Evolutionary conservation across 805 yeast genomes (phyloP), one percentile per base, ranked within the genome.

Genomic region (Maudiozyma turicensis): DNA sequence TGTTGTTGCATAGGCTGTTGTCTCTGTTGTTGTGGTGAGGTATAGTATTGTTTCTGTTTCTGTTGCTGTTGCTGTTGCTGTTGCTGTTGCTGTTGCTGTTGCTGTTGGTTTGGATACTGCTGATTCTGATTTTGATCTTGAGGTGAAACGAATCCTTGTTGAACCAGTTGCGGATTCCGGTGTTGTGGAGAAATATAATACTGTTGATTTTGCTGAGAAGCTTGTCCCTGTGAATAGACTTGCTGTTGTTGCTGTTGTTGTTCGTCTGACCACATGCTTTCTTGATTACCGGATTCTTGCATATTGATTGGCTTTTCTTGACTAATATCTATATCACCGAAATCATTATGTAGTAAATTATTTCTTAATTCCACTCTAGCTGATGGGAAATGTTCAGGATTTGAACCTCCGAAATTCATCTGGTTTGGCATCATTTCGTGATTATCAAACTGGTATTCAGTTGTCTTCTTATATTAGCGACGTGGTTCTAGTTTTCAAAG

Each of bases 301-400:
- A 40, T n/a, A 40, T 55, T 57, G 7, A 67, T 49, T 3, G 75
- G 75, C 0, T 59, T 59, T 53, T 76, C 80, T 13, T 72, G 54
- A 13, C 70, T 52, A 11, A 76, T 63, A 51, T 76, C 79, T 32
- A 77, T 74, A 51, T 58, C 64, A 0, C 77, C 80, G 9, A 70
- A 58, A 29, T 71, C 72, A 44, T 54, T 60, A 33, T 64, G 68
- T 31, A 75, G 52, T 14, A 72, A 59, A 51, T 69, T 70, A 48
- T 62, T 69, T 51, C 74, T 54, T 49, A 67, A 48, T 43, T 55
- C 53, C 6, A 50, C 58, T 38, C 44, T 52, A 7, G 48, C 44
- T 10, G 59, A 51, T 7, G 38, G 38, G 3, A n/a, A 15, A 35
- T 14, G 34, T 9, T 9, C 34, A 32, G 34, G 34, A 32, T 11